phyloP scores from a whole-genome alignment of 306 rosid genomes.

The Parietaria judaica region DNA sequence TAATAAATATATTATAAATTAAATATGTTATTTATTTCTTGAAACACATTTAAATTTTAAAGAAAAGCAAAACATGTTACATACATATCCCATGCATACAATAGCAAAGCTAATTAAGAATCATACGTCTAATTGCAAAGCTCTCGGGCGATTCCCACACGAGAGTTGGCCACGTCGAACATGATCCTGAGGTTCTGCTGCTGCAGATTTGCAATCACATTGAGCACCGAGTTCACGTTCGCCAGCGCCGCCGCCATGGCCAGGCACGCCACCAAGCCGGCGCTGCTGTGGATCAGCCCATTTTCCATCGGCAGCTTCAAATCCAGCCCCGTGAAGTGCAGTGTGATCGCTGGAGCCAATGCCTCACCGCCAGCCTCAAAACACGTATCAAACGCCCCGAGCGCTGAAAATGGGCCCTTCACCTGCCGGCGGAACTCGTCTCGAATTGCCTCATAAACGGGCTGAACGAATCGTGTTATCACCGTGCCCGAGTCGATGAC shows the following conservation, averaged over 20 bases:
- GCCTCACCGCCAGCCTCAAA: slow-evolving; percentile 39
- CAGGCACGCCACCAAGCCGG: slow-evolving; percentile 74
- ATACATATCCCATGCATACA: not conserved
- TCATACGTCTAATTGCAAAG: slow-evolving; percentile 34
- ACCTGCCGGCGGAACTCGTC: slow-evolving; percentile 83
- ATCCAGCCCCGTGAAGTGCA: slow-evolving; percentile 53
- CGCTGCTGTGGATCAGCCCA: slow-evolving; percentile 73
- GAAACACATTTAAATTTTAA: no score
- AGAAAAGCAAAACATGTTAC: not conserved
- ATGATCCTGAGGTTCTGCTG: slow-evolving; percentile 82
- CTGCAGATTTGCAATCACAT: slow-evolving; percentile 85
- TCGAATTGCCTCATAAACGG: slow-evolving; percentile 54
- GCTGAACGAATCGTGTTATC: slow-evolving; percentile 61
- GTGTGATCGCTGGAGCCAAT: slow-evolving; percentile 43
- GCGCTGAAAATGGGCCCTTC: slow-evolving; percentile 41
- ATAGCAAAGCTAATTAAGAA: not conserved
- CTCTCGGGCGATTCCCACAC: slow-evolving; percentile 84
- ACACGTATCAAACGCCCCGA: slow-evolving; percentile 89
- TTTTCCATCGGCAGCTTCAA: slow-evolving; percentile 64
- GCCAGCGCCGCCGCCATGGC: slow-evolving; percentile 84
- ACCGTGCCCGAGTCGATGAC: slow-evolving; percentile 83
- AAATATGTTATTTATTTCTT: no score
- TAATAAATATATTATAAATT: no score
- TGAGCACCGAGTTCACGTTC: slow-evolving; percentile 76
- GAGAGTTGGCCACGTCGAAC: slow-evolving; percentile 68